Conservation (phyloP, 306 rosid species). For the Mimosa bimucronata region DNA sequence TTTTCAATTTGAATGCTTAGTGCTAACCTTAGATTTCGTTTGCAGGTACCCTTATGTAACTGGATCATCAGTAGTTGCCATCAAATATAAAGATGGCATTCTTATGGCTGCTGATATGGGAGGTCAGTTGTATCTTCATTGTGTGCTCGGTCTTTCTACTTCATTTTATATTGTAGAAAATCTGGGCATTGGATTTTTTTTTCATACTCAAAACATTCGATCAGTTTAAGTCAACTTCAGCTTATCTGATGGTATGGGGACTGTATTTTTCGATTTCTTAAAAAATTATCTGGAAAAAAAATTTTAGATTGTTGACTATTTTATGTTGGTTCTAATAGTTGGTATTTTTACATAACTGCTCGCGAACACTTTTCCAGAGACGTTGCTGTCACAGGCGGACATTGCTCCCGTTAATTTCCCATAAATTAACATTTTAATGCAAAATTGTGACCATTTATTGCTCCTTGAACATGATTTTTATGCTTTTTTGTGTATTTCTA, state of each 20-base stretch:
- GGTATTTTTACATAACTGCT: not conserved
- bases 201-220: not conserved
- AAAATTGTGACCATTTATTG: not conserved
- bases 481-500: not conserved
- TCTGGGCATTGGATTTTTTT: not conserved
- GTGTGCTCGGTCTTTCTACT: not conserved
- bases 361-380: not conserved
- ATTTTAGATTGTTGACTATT: not conserved
- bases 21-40: conserved; percentile 17
- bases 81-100: conserved; percentile 95
- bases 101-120: conserved; percentile 95
- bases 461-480: not conserved
- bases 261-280: not conserved
- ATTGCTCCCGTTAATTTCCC: not conserved
- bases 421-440: not conserved
- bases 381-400: not conserved
- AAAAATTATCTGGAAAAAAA: no score
- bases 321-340: not conserved
- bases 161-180: not conserved
- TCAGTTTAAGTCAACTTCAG: not conserved
- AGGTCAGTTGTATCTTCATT: conserved; percentile 55
- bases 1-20: not conserved
- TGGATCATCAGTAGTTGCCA: conserved; percentile 86
- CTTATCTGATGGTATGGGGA: conserved; percentile 4
- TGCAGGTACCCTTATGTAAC: conserved; percentile 90